Base-by-base conservation (phyloP, 306 rosid genomes). In the Notholithocarpus densiflorus region DNA sequence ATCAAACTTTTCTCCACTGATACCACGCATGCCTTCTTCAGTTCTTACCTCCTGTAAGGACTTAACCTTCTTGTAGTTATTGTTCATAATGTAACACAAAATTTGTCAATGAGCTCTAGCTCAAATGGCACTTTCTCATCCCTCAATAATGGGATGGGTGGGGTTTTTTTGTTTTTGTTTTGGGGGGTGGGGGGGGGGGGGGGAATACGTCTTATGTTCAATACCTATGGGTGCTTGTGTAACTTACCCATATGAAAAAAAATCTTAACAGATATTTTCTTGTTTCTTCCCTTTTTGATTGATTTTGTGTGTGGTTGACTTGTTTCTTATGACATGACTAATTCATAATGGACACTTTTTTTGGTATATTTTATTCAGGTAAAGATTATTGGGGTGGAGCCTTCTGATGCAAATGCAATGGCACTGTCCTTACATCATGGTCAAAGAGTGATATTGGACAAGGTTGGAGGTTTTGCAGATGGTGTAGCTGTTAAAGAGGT, bases 401-500 rank as follows among this genome's bases (percentile, higher is more conserved):
- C 98, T 12, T 74, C 80, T 48, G 99, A 96, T 80, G 98, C 99
- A 37, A 96, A 96, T 89, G 97, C 97, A 40, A 85, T 96, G 99
- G 98, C 99, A 1, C 74, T 93, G 77, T 93, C 99, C 32, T 84
- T 95, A 26, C 91, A 87, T 89, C 97, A 91, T 72, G 98, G 92
- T 32, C 84, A 90, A 54, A 93, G 99, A 82, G 90, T 95, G 80
- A 71, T 93, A 24, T 84, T 95, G 84, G 94, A 93, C 73, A 81
- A 89, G 84, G 96, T 90, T 45, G 99, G 99, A 82, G 93, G 94
- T 56, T 96, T 93, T 87, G 97, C 99, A 48, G 99, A 96, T 79
- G 98, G 99, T 71, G 98, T 96, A n/a, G 98, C 98, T 77, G 97
- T 96, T 66, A 93, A 93, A 84, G 99, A 96, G 86, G 99, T 96